phyloP scores from a whole-genome alignment of 495 filamentous ascomycete genomes.

The Extremus antarcticus region DNA sequence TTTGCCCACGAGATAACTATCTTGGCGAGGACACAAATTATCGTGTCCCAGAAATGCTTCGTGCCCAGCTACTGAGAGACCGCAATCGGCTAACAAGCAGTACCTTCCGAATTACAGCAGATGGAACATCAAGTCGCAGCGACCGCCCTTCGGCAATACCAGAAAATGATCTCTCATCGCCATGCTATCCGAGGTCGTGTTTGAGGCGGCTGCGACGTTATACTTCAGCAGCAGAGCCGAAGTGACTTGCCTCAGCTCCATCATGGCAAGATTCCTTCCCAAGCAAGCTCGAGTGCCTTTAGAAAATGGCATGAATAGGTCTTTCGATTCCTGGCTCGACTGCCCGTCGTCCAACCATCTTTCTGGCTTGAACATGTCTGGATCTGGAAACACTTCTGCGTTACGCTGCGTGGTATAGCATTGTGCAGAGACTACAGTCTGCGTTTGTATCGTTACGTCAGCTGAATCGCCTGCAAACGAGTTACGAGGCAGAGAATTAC shows the following conservation, averaged over 20 bases:
- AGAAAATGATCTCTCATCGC: constrained; percentile 7
- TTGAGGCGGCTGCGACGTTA: neutral
- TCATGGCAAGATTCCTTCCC: constrained; percentile 40
- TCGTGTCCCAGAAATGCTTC: no score
- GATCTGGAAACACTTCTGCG: constrained; percentile 22
- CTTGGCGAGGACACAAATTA: no score
- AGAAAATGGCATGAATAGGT: constrained; percentile 42
- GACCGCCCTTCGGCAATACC: neutral
- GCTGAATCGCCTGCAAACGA: no score
- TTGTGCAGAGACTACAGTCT: neutral
- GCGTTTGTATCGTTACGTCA: constrained; percentile 27
- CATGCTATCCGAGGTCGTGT: neutral
- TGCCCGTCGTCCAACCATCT: constrained; percentile 39
- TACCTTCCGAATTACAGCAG: neutral
- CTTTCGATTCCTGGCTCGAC: constrained; percentile 31
- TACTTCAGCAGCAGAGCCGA: neutral
- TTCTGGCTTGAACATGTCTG: constrained; percentile 42
- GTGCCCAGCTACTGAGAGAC: no score
- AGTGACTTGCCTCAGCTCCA: constrained; percentile 28
- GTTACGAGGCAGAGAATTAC: constrained; percentile 33
- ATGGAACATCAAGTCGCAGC: neutral
- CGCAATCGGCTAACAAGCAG: neutral
- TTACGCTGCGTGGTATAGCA: constrained; percentile 34
- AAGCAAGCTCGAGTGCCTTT: constrained; percentile 34
- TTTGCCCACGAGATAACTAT: no score